Percentiles rank a stretch among this genome's conserved stretches.
These are phyloP conservation scores for Hypoxylon sp. DNA, from an alignment of 2,329 filamentous ascomycete genomes.

Conservation along the genomic window DNA sequence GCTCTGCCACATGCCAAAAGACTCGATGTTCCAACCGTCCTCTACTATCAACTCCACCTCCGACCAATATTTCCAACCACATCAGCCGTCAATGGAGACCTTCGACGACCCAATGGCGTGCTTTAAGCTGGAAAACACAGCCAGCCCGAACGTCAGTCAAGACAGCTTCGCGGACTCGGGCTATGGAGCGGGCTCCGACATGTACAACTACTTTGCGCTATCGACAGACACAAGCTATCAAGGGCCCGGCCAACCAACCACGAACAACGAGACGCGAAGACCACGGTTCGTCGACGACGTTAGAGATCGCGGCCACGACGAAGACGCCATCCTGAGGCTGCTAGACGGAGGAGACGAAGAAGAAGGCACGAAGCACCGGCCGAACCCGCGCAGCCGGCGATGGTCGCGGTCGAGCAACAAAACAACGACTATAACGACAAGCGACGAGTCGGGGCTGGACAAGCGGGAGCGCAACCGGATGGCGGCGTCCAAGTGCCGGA, in stretches of 20 bases:
- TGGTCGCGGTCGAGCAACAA: constrained; percentile 28
- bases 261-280: background rate
- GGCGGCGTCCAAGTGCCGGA: constrained; percentile 32
- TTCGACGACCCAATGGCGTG: constrained; percentile 4
- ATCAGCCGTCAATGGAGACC: constrained; percentile 12
- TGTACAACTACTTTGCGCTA: background rate
- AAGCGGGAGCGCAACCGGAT: constrained; percentile 31
- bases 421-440: constrained; percentile 14
- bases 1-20: background rate
- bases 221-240: constrained; percentile 5
- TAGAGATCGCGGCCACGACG: background rate
- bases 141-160: background rate
- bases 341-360: too few species aligned
- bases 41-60: background rate
- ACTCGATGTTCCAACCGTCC: constrained; percentile 1
- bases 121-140: background rate
- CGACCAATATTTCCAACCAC: background rate
- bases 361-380: too few species aligned
- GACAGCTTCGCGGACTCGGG: background rate
- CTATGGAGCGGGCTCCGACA: background rate
- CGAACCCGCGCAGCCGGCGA: constrained; percentile 1
- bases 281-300: background rate
- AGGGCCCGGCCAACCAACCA: background rate
- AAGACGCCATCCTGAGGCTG: background rate
- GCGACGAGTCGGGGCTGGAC: constrained; percentile 25